These are phyloP conservation scores for Centella asiatica DNA, from an alignment of 129 eudicot species.

Conservation along the genomic window DNA sequence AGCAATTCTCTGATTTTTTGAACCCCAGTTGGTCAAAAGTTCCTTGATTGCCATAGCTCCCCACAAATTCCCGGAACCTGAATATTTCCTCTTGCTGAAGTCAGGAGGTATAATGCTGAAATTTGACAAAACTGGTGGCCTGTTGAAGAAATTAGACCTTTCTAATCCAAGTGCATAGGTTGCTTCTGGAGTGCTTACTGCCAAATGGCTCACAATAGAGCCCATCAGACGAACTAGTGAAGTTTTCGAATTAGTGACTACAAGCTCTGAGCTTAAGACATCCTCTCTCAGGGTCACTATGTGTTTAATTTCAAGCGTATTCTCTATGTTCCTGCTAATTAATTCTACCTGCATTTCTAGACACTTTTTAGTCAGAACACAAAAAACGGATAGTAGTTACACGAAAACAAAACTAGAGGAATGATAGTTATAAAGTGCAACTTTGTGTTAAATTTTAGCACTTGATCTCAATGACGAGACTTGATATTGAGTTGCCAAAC, in stretches of 20 bases:
- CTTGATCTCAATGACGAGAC: no score
- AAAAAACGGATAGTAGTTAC: background rate
- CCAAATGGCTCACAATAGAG: constrained; percentile 62
- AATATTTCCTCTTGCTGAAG: constrained; percentile 21
- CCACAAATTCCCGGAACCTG: constrained; percentile 25
- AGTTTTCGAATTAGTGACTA: constrained; percentile 39
- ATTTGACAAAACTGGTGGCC: constrained; percentile 48
- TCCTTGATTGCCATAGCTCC: no score
- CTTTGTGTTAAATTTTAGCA: no score
- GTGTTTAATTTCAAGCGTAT: constrained; percentile 45
- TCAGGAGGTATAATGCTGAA: constrained; percentile 63
- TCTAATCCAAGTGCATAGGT: constrained; percentile 65
- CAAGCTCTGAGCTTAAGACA: constrained; percentile 48
- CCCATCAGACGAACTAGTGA: constrained; percentile 50
- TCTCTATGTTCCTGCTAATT: constrained; percentile 33
- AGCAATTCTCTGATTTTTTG: constrained; percentile 11
- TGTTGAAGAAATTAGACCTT: constrained; percentile 51
- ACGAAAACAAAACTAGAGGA: background rate
- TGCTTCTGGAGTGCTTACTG: constrained; percentile 93
- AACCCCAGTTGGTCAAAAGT: constrained; percentile 34
- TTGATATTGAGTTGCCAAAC: no score
- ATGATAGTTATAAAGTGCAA: no score
- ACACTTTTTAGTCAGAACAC: background rate
- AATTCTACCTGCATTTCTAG: constrained; percentile 53
- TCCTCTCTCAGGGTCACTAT: constrained; percentile 47